Evolutionary conservation across 345 rosid genomes (phyloP), one percentile per base, ranked within the genome.

Genomic region (Eucalyptus pauciflora): DNA sequence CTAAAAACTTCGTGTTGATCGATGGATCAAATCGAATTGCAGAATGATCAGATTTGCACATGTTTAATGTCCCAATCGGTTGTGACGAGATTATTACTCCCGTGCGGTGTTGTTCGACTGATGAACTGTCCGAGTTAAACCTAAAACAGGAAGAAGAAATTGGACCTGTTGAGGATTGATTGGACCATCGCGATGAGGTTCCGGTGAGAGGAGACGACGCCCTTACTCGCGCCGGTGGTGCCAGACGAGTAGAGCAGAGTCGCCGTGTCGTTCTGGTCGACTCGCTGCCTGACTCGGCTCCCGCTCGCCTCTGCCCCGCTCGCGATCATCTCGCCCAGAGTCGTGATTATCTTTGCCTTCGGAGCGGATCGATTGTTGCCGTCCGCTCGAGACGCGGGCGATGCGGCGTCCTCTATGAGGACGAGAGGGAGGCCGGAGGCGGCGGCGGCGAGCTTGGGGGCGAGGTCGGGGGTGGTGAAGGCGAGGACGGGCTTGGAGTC

Each of bases 191-290:
- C 96, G 71, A 96, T 96, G 45, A 96, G 88, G 90, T 93, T 96
- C 5, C 94, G 89, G 90, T 97, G 99, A 9, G 96, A 94, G 64
- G 98, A 89, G 41, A 94, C 94, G 88, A 97, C 99, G 5, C 99
- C 99, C 85, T 97, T 97, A 90, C 98, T 97, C 18, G 89, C 95
- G 64, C 99, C 99, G 50, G 98, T 96, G 37, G 99, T 97, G 46
- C 99, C 98, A 8, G 99, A 97, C 5, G 99, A 97, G 93, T 96
- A 97, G 20, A 97, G 95, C 27, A 97, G 92, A 49, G 96, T 95
- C 31, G 99, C 98, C 31, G 96, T 94, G 91, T 97, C 99, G 62
- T 96, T 93, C 90, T 92, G 96, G 89, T 91, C 46, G 87, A 97
- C 94, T 91, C 96, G 96, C 25, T 95, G 93, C 89, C 89, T 94